Conservation (phyloP, 768 basidiomycete genomes). For the Udeniomyces megalosporus region DNA sequence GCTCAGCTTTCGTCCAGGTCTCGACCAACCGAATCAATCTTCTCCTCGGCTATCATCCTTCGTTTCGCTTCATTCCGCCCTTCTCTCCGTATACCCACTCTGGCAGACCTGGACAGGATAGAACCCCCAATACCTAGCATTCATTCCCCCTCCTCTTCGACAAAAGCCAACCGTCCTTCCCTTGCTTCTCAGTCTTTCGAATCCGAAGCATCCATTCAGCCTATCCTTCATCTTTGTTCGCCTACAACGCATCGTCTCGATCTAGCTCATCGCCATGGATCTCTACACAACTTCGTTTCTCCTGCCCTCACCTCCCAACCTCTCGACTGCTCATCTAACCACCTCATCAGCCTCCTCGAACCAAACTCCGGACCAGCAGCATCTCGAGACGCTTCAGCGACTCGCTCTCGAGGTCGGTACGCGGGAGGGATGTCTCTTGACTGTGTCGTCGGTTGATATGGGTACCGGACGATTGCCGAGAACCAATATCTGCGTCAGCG, state of each 20-base stretch:
- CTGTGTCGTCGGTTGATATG: constrained; percentile 42
- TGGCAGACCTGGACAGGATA: neutral
- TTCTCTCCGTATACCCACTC: neutral
- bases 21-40: neutral
- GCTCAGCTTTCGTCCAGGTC: neutral
- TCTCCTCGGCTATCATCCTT: neutral
- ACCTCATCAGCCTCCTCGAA: constrained; percentile 13
- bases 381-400: constrained; percentile 39
- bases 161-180: too few species aligned
- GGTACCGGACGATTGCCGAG: constrained; percentile 30
- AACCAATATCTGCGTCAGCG: constrained; percentile 68
- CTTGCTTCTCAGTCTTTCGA: too few species aligned
- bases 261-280: constrained; percentile 52
- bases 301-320: constrained; percentile 19
- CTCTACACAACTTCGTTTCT: constrained; percentile 83
- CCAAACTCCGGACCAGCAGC: constrained; percentile 4
- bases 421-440: constrained; percentile 66
- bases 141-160: too few species aligned
- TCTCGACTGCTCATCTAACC: constrained; percentile 9
- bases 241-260: neutral
- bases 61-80: neutral
- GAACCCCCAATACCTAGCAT: too few species aligned
- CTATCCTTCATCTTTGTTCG: neutral
- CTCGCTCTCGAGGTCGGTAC: constrained; percentile 64
- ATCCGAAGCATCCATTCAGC: too few species aligned